Conservation (phyloP, 2,329 filamentous ascomycete genomes). For the Rhytidhysteron rufulum region DNA sequence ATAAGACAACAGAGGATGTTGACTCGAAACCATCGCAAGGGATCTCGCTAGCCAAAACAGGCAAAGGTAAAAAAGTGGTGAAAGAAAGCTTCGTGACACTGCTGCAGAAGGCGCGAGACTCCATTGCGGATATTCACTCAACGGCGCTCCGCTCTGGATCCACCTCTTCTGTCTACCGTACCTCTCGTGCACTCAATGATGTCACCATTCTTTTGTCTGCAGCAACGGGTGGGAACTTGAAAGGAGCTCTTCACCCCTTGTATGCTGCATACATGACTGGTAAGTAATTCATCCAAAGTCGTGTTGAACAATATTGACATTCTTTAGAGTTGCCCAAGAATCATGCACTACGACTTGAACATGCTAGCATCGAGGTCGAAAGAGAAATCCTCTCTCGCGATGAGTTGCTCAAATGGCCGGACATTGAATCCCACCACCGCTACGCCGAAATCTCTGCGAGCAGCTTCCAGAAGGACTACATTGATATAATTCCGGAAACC, state of each 20-base stretch:
- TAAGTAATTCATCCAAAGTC: slow-evolving; percentile 9
- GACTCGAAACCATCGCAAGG: slow-evolving; percentile 13
- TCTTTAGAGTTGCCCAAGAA: slow-evolving; percentile 64
- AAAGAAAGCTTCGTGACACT: slow-evolving; percentile 53
- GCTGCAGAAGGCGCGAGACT: slow-evolving; percentile 62
- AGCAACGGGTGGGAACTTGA: slow-evolving; percentile 22
- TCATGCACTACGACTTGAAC: slow-evolving; percentile 63
- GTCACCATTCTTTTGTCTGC: slow-evolving; percentile 39
- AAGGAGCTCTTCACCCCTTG: slow-evolving; percentile 34
- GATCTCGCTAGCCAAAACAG: slow-evolving; percentile 10
- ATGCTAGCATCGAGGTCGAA: slow-evolving; percentile 52
- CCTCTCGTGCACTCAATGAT: slow-evolving; percentile 32
- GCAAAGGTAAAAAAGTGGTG: slow-evolving; percentile 21
- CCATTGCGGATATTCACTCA: slow-evolving; percentile 61
- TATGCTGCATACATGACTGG: slow-evolving; percentile 38
- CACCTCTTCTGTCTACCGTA: slow-evolving; percentile 53
- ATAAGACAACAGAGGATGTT: slow-evolving; percentile 20
- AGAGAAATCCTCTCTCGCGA: slow-evolving; percentile 37
- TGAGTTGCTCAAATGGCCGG: slow-evolving; percentile 38
- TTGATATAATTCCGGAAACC: slow-evolving; percentile 75
- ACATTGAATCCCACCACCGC: slow-evolving; percentile 24
- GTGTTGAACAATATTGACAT: slow-evolving; percentile 3
- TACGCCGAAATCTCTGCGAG: slow-evolving; percentile 36
- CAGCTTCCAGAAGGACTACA: slow-evolving; percentile 71
- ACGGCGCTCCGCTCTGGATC: slow-evolving; percentile 51